Evolutionary conservation across 1,284 basidiomycete genomes (phyloP).

Genomic region (Leccinum subrobustum): DNA sequence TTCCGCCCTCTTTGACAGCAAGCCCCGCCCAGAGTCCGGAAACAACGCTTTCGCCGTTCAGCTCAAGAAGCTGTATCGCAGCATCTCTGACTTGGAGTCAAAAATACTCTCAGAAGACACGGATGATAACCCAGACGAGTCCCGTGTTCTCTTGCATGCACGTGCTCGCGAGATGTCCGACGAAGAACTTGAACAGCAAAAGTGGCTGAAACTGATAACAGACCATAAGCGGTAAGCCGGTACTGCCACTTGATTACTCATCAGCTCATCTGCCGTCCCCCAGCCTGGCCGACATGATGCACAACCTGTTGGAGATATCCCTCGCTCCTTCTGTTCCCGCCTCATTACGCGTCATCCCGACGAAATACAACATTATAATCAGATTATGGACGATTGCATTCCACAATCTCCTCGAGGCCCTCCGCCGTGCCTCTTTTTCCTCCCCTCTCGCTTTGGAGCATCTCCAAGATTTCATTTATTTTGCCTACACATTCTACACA

Average conservation of each 20-base stretch:
- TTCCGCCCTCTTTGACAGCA: constrained; percentile 61
- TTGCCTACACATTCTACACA: constrained; percentile 93
- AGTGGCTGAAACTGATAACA: constrained; percentile 61
- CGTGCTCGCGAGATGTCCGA: constrained; percentile 35
- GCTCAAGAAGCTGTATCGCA: constrained; percentile 79
- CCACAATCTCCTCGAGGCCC: constrained; percentile 85
- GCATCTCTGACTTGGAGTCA: constrained; percentile 70
- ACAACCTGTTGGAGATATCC: constrained; percentile 84
- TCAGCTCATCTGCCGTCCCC: constrained; percentile 2
- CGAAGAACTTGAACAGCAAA: constrained; percentile 61
- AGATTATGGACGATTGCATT: constrained; percentile 93
- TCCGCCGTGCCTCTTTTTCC: constrained; percentile 76
- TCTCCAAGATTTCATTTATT: constrained; percentile 90
- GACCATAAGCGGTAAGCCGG: constrained; percentile 67
- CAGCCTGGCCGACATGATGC: constrained; percentile 87
- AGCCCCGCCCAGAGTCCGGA: constrained; percentile 51
- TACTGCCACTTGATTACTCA: constrained; percentile 4
- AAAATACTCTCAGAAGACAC: constrained; percentile 66
- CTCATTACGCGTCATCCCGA: constrained; percentile 85
- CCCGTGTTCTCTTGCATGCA: constrained; percentile 55
- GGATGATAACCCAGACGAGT: constrained; percentile 48
- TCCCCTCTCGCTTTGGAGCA: constrained; percentile 69
- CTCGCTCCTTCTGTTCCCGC: constrained; percentile 85
- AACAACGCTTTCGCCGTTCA: constrained; percentile 70
- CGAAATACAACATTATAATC: constrained; percentile 93